phyloP scores from a whole-genome alignment of 768 basidiomycete genomes.

The Harrya chromipes region DNA sequence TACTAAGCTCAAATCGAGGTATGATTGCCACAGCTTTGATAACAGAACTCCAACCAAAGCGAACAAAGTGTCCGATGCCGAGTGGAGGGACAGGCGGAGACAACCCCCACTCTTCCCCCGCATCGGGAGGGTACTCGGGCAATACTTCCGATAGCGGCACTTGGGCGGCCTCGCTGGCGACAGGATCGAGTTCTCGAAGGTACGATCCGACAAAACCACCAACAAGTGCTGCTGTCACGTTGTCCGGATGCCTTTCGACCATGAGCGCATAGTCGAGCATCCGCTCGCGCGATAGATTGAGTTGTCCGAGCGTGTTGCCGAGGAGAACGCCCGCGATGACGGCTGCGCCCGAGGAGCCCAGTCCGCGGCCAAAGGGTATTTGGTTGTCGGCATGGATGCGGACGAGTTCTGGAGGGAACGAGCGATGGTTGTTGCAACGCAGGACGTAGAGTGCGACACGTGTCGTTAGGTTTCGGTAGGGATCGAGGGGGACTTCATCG shows the following conservation, averaged over 20 bases:
- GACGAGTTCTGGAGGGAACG: constrained; percentile 70
- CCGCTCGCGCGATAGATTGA: constrained; percentile 65
- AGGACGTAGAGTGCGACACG: constrained; percentile 97
- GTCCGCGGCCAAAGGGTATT: constrained; percentile 96
- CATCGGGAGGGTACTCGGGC: constrained; percentile 93
- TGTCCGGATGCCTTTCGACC: constrained; percentile 99
- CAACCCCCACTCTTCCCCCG: constrained; percentile 87
- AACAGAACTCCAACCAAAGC: constrained; percentile 78
- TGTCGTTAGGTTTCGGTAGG: constrained; percentile 96
- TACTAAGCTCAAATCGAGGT: constrained; percentile 93
- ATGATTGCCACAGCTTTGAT: constrained; percentile 95
- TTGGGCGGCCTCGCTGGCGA: constrained; percentile 77
- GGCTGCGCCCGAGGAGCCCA: constrained; percentile 98
- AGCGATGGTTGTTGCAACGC: constrained; percentile 74
- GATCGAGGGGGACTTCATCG: constrained; percentile 84
- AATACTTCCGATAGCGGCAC: constrained; percentile 95
- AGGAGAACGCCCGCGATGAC: constrained; percentile 96
- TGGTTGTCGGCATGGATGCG: constrained; percentile 81
- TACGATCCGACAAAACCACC: constrained; percentile 98
- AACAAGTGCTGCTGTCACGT: constrained; percentile 94
- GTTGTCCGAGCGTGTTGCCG: constrained; percentile 75
- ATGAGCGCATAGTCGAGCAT: constrained; percentile 95
- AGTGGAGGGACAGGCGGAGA: constrained; percentile 83
- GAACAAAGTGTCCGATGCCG: constrained; percentile 93
- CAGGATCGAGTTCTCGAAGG: constrained; percentile 81